Conservation (phyloP, 805 yeast genomes). For the Teunomyces tritomae region DNA sequence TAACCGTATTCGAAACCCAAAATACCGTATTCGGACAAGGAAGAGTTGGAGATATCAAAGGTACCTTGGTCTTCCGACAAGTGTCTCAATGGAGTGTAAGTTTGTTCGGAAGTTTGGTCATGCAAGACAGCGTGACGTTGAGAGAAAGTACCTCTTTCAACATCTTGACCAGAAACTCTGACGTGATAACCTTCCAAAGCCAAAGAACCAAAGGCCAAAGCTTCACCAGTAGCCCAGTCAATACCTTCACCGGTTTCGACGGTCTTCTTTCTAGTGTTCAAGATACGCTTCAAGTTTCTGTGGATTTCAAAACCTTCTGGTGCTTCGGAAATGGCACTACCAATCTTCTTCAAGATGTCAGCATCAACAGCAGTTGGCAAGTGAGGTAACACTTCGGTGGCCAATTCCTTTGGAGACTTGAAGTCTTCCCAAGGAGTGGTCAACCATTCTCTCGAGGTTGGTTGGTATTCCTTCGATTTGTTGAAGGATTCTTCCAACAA, state of each 20-base stretch:
- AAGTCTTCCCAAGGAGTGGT: conserved; percentile 99
- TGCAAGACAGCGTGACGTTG: conserved; percentile 99
- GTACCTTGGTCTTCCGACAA: conserved; percentile 79
- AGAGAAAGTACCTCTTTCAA: conserved; percentile 99
- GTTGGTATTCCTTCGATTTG: conserved; percentile 85
- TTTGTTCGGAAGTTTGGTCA: conserved; percentile 84
- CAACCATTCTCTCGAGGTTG: conserved; percentile 95
- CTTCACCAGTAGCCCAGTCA: conserved; percentile 99
- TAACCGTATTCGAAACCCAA: conserved; percentile 99
- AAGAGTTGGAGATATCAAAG: conserved; percentile 88
- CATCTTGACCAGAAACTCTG: conserved; percentile 98
- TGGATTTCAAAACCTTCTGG: conserved; percentile 89
- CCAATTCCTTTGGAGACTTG: conserved; percentile 95
- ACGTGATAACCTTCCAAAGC: conserved; percentile 92
- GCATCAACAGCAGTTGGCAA: conserved; percentile 90
- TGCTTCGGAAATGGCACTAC: conserved; percentile 72
- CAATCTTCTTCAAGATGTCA: conserved; percentile 69
- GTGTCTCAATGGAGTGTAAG: conserved; percentile 82
- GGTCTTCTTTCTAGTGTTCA: conserved; percentile 82
- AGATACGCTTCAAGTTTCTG: conserved; percentile 92
- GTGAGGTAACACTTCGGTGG: conserved; percentile 93
- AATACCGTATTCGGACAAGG: conserved; percentile 97
- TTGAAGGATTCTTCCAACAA: conserved; percentile 85
- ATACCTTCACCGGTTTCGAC: conserved; percentile 88
- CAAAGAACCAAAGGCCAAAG: conserved; percentile 92